A percentile compares a stretch with the other conserved stretches of the same genome.
Conservation (phyloP, 345 rosid species). For the Lumnitzera littorea region DNA sequence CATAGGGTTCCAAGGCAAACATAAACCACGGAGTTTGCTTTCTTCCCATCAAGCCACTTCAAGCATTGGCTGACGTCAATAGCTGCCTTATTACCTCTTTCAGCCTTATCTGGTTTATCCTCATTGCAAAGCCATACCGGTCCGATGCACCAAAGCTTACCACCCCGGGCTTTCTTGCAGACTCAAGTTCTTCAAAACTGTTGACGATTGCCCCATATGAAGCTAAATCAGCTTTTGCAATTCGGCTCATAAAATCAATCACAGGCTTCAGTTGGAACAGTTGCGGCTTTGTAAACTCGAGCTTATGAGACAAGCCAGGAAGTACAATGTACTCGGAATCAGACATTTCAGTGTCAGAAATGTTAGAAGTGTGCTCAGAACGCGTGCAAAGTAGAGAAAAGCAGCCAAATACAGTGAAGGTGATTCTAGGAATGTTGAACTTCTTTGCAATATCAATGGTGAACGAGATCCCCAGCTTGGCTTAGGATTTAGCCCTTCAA, state of each 20-base stretch:
- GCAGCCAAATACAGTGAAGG: slow-evolving; percentile 47
- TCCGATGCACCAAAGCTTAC: slow-evolving; percentile 31
- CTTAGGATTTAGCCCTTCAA: slow-evolving; percentile 23
- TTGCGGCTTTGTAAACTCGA: slow-evolving; percentile 34
- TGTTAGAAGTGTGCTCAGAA: slow-evolving; percentile 7
- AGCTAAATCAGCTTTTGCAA: slow-evolving; percentile 16
- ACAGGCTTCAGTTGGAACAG: slow-evolving; percentile 10
- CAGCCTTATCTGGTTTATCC: slow-evolving; percentile 13
- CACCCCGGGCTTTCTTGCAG: slow-evolving; percentile 11
- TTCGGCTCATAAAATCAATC: slow-evolving; percentile 7
- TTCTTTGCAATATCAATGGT: slow-evolving; percentile 25
- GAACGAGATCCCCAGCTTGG: slow-evolving; percentile 38
- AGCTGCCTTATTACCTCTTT: slow-evolving; percentile 17
- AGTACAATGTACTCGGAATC: slow-evolving; percentile 22
- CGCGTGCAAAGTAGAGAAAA: slow-evolving; percentile 32
- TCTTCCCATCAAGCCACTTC: slow-evolving; percentile 26
- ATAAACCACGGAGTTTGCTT: slow-evolving; percentile 23
- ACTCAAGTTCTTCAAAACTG: slow-evolving; percentile 29
- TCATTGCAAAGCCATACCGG: slow-evolving; percentile 25
- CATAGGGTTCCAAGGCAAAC: slow-evolving; percentile 29
- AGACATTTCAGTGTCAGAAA: slow-evolving; percentile 11
- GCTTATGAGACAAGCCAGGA: slow-evolving; percentile 34
- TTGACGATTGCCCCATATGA: slow-evolving; percentile 28
- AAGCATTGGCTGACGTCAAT: slow-evolving; percentile 11
- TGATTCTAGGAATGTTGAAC: slow-evolving; percentile 40